These are phyloP conservation scores for Gracilaria caudata DNA, from an alignment of 23 red algal genomes.

Conservation along the genomic window DNA sequence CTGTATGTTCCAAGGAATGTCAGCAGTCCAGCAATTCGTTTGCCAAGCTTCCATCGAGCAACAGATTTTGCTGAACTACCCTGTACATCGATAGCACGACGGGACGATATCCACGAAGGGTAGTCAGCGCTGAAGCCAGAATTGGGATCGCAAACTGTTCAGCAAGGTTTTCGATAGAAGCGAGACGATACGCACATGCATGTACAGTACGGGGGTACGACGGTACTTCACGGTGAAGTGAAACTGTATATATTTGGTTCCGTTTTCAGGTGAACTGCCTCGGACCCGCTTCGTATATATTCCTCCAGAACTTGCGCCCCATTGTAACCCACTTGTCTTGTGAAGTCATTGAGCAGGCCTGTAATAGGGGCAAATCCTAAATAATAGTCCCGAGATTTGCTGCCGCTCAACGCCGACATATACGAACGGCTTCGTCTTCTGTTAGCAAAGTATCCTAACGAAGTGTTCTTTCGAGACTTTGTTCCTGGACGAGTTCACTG, in stretches of 20 bases:
- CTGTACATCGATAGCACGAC: background rate
- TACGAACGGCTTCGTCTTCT: background rate
- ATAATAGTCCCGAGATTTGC: background rate
- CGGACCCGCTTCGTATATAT: background rate
- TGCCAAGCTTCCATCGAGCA: too few relatives aligned
- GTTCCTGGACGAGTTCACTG: background rate
- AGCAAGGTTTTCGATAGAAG: background rate
- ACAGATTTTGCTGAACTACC: too few relatives aligned
- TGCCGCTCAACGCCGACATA: background rate
- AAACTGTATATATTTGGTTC: background rate
- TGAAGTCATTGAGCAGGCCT: background rate
- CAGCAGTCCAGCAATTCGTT: background rate
- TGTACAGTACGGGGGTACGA: background rate
- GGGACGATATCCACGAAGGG: background rate
- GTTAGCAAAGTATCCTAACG: background rate
- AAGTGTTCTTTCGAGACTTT: background rate
- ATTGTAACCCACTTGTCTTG: background rate
- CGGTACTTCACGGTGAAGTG: background rate
- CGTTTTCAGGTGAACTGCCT: background rate
- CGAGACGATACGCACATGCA: background rate
- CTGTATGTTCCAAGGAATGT: background rate
- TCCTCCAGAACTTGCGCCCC: background rate
- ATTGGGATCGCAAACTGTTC: background rate
- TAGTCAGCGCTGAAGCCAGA: background rate
- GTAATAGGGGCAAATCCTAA: background rate